Percentiles rank a stretch among this genome's conserved stretches.
Evolutionary conservation across 1,284 basidiomycete species (phyloP).

Genomic region (Afroboletus lepidellus): DNA sequence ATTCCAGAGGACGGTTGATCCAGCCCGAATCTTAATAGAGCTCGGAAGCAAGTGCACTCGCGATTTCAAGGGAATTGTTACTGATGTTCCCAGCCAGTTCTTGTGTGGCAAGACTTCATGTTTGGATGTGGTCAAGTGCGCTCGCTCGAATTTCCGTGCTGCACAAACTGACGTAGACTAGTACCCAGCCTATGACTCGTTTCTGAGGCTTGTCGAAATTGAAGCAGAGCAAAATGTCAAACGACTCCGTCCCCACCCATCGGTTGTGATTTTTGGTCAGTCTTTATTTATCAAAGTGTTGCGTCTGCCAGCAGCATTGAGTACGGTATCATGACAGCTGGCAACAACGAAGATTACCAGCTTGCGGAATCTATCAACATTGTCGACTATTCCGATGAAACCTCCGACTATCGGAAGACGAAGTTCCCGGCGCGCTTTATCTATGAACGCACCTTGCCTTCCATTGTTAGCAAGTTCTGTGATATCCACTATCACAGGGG

Average conservation of each 20-base stretch:
- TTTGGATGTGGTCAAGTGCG: slow-evolving; percentile 78
- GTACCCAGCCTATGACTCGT: slow-evolving; percentile 79
- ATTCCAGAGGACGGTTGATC: slow-evolving; percentile 2
- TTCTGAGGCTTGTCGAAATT: slow-evolving; percentile 59
- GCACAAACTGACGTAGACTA: slow-evolving; percentile 21
- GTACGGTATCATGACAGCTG: slow-evolving; percentile 47
- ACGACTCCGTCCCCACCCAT: slow-evolving; percentile 74
- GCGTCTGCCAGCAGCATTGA: slow-evolving; percentile 2
- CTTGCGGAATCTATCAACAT: slow-evolving; percentile 75
- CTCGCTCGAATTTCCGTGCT: slow-evolving; percentile 6
- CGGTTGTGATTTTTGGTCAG: slow-evolving; percentile 78
- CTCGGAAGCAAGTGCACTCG: slow-evolving; percentile 55
- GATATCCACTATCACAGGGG: slow-evolving; percentile 79
- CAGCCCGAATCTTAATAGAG: slow-evolving; percentile 40
- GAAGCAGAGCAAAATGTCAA: slow-evolving; percentile 77
- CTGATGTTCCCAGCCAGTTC: slow-evolving; percentile 45
- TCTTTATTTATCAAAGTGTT: slow-evolving; percentile 5
- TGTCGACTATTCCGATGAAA: slow-evolving; percentile 81
- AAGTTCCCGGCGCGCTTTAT: slow-evolving; percentile 86
- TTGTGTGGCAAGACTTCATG: slow-evolving; percentile 90
- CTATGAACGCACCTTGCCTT: slow-evolving; percentile 80
- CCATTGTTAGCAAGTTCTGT: slow-evolving; percentile 61
- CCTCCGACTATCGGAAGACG: slow-evolving; percentile 77
- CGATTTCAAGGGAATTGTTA: neutral
- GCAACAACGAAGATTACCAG: slow-evolving; percentile 91